Conservation (phyloP, 1,139 yeast species). For the Nadsonia starkeyi-henricii region DNA sequence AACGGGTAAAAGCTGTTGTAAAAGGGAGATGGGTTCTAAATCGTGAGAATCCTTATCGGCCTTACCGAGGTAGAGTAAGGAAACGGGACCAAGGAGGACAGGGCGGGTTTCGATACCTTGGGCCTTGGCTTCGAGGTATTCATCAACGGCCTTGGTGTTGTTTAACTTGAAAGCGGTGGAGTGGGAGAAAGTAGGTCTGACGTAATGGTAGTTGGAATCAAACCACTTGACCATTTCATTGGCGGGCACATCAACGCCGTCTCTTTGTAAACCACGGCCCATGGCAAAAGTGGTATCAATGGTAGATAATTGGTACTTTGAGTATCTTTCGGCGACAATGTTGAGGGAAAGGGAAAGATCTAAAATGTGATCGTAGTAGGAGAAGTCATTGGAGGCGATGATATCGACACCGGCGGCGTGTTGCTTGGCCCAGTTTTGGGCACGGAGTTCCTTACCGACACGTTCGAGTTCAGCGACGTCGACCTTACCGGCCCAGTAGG, state of each 20-base stretch:
- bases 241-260: conserved; percentile 97
- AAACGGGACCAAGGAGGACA: conserved; percentile 89
- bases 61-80: conserved; percentile 91
- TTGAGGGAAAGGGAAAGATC: conserved; percentile 88
- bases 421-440: conserved; percentile 95
- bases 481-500: conserved; percentile 96
- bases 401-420: conserved; percentile 93
- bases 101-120: conserved; percentile 96
- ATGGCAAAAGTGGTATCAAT: conserved; percentile 92
- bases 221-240: conserved; percentile 99
- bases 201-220: conserved; percentile 98
- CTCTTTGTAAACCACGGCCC: conserved; percentile 99
- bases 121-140: conserved; percentile 94
- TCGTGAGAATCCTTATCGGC: conserved; percentile 96
- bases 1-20: conserved; percentile 81
- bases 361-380: conserved; percentile 93
- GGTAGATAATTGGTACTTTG: conserved; percentile 78
- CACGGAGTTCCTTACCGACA: conserved; percentile 92
- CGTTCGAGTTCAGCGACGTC: conserved; percentile 74
- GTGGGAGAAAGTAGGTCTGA: conserved; percentile 97
- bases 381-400: conserved; percentile 95
- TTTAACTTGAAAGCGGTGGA: conserved; percentile 90
- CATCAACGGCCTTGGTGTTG: conserved; percentile 93
- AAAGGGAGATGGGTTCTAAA: conserved; percentile 79
- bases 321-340: conserved; percentile 92